Percentiles rank a stretch among this genome's conserved stretches.
These are phyloP conservation scores for Euphorbia pulcherrima DNA, from an alignment of 345 rosid species.

Conservation along the genomic window DNA sequence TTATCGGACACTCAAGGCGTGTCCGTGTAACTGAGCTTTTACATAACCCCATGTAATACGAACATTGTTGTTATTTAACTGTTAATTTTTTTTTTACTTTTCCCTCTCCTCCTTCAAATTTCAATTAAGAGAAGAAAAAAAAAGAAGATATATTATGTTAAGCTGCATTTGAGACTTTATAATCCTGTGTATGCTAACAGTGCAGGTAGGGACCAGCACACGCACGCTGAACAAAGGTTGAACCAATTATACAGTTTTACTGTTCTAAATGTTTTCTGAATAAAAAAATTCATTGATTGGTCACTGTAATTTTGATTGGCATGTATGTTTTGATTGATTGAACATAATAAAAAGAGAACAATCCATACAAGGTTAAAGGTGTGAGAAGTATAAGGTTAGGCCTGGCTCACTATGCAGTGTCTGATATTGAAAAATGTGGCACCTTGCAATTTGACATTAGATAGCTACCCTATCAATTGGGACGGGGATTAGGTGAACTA, in stretches of 20 bases:
- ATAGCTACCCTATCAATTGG: conserved; percentile 31
- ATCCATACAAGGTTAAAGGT: too few species aligned
- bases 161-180: background rate
- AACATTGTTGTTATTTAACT: background rate
- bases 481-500: conserved; percentile 51
- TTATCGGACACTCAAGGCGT: too few species aligned
- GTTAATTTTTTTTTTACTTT: too few species aligned
- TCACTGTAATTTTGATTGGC: background rate
- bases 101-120: too few species aligned
- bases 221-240: background rate
- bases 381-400: conserved; percentile 39
- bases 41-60: too few species aligned
- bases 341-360: too few species aligned
- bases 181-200: background rate
- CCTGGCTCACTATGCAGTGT: conserved; percentile 36
- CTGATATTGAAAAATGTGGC: conserved; percentile 36
- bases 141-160: background rate
- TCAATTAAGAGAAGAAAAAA: too few species aligned
- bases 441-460: conserved; percentile 45
- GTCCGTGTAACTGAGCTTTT: too few species aligned
- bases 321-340: background rate
- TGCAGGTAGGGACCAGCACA: background rate
- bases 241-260: too few species aligned
- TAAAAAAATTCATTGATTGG: background rate
- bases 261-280: background rate